Base-by-base conservation (phyloP, 2,329 filamentous ascomycete species). In the Aotearoamyces nothofagi region DNA sequence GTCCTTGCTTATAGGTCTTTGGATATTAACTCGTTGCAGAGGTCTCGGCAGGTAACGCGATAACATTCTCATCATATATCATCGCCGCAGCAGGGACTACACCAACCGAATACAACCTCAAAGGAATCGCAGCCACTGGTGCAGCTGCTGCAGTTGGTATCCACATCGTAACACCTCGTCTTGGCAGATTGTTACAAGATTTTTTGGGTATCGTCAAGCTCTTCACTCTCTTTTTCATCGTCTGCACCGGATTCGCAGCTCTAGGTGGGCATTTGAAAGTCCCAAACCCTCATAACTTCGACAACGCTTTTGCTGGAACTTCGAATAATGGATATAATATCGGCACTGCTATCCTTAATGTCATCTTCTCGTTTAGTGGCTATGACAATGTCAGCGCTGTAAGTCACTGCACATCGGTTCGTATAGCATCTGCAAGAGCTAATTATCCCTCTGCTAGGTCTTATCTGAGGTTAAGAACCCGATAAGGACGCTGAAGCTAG, bases 261-360 rank as follows among this genome's bases (percentile, higher is more conserved):
- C 32, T 39, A 13, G 36, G 32, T 10, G 67, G 69, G 53, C n/a
- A n/a, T n/a, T n/a, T 15, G 33, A 30, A 12, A 8, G 17, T 22
- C 30, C 30, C n/a, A n/a, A 7, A 22, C 30, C 15, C 22, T 19
- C 27, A 17, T 26, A 43, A 14, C 45, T 48, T 11, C 14, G 7
- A 15, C 32, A 5, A n/a, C 41, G 9, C 28, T 27, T 1, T 75
- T 67, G 61, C 55, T 66, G 11, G 51, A 57, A 1, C 40, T 78
- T 0, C 79, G 72, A 69, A 58, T 66, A 24, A 69, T 61, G 62
- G 71, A 71, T 16, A 57, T 67, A 55, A 81, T n/a, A n/a, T n/a
- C n/a, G 51, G 56, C 1, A 67, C 63, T 0, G 60, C 63, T 0
- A 42, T 69, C 4, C 63, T 67, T 44, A 68, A 69, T 35, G 62